phyloP scores from a whole-genome alignment of 2,329 filamentous ascomycete genomes.

The Rhexocercosporidium sp. region DNA sequence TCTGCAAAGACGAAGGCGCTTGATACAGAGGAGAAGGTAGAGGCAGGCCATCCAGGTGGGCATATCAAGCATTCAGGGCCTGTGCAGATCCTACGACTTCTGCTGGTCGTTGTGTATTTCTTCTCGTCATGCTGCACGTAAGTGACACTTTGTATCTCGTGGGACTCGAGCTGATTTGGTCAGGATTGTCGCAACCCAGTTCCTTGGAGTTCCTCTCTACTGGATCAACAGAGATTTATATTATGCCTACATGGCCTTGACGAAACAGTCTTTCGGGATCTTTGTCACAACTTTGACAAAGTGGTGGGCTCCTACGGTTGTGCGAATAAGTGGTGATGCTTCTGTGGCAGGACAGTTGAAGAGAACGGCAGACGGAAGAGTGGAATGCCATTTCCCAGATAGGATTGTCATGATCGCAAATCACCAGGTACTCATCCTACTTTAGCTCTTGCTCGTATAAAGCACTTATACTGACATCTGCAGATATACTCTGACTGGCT shows the following conservation, averaged over 20 bases:
- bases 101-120: conserved; percentile 39
- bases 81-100: conserved; percentile 37
- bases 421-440: conserved; percentile 65
- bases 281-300: conserved; percentile 80
- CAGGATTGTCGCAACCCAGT: conserved; percentile 73
- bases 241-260: conserved; percentile 85
- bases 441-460: not conserved
- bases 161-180: conserved; percentile 29
- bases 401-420: conserved; percentile 85
- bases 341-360: conserved; percentile 78
- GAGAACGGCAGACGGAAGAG: conserved; percentile 70
- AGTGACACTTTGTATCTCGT: conserved; percentile 12
- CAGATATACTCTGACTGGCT: conserved; percentile 89
- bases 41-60: conserved; percentile 41
- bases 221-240: conserved; percentile 77
- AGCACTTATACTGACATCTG: not conserved
- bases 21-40: conserved; percentile 16
- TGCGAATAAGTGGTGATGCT: conserved; percentile 82
- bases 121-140: conserved; percentile 39
- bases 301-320: conserved; percentile 84
- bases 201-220: conserved; percentile 78
- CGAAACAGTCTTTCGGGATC: conserved; percentile 83
- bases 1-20: not conserved
- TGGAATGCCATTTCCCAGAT: conserved; percentile 82
- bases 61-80: conserved; percentile 40